Percentiles rank a stretch among this genome's conserved stretches.
These are phyloP conservation scores for Kazachstania africana DNA, from an alignment of 805 yeast genomes.

Conservation along the genomic window DNA sequence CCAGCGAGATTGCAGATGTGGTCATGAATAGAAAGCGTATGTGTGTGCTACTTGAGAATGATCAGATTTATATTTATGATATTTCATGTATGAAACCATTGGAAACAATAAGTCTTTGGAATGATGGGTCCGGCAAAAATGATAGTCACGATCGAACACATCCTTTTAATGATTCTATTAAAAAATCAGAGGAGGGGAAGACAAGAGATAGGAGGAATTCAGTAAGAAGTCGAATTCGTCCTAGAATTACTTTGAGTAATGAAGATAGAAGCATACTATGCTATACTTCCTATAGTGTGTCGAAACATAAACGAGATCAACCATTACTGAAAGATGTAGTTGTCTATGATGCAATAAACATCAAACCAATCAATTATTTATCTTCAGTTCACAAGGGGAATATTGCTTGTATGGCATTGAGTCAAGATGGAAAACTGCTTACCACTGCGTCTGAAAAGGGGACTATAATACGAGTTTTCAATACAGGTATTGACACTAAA, in stretches of 20 bases:
- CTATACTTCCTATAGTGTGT: conserved; percentile 17
- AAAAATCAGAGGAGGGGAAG: no score
- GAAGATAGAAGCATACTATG: conserved; percentile 25
- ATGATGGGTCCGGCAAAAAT: conserved; percentile 7
- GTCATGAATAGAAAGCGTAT: conserved; percentile 73
- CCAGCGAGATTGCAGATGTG: conserved; percentile 59
- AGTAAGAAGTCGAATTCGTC: conserved; percentile 7
- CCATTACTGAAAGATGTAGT: conserved; percentile 40
- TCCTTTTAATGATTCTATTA: conserved; percentile 3
- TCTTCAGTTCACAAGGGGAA: conserved; percentile 23
- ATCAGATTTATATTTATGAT: conserved; percentile 81
- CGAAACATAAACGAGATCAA: conserved; percentile 31
- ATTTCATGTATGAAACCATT: conserved; percentile 78
- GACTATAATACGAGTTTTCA: conserved; percentile 54
- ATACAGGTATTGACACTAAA: conserved; percentile 38
- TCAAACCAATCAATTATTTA: conserved; percentile 54
- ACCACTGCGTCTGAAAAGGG: conserved; percentile 67
- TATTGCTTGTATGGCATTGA: conserved; percentile 30
- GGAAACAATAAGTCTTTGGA: conserved; percentile 45
- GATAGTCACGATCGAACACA: not conserved
- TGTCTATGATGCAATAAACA: conserved; percentile 61
- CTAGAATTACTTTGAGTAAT: conserved; percentile 18
- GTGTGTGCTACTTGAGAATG: conserved; percentile 56
- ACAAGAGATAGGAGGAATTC: conserved; percentile 8
- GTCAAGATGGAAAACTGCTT: conserved; percentile 44